Evolutionary conservation across 768 basidiomycete species (phyloP), one percentile per base, ranked within the genome.

Genomic region (Austroboletus festivus): DNA sequence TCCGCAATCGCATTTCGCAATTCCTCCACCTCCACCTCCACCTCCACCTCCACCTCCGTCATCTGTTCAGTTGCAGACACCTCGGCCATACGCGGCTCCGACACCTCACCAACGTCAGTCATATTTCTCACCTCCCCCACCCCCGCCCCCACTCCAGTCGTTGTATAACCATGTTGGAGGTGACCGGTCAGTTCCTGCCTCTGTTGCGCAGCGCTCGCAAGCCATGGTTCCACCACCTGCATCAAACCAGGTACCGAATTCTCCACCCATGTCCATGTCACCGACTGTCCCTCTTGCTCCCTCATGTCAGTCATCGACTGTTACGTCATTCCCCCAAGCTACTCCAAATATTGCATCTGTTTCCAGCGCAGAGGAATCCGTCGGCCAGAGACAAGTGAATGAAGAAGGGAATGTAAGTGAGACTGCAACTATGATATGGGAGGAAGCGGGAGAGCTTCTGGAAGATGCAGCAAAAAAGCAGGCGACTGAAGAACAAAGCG

Each of bases 371-470:
- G 66, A 61, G 33, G 62, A 26, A 39, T 71, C 66, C 26, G 64
- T 63, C 9, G 69, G 72, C 10, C 74, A 75, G 40, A 72, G 73
- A 45, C 61, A 62, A 28, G 75, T 70, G 59, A 77, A 50, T n/a
- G n/a, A n/a, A 73, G 80, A 51, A 24, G 47, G 44, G 31, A 43
- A 52, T 20, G 33, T 21, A 4, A 16, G 2, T 1, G 46, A 31
- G 13, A 22, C 37, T 42, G 18, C 44, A 15, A 31, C 21, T 5
- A 11, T 7, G 18, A 10, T 24, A 5, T 21, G 1, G 21, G 42
- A 37, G 31, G 52, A 45, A 7, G 28, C 22, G 20, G 34, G 11
- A 26, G 42, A 23, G 20, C 5, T 10, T 18, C 33, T 9, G 15
- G 33, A 45, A n/a, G 48, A 43, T 1, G 20, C 18, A 22, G 8